Percentiles rank a stretch among this genome's conserved stretches.
Evolutionary conservation across 2,329 filamentous ascomycete species (phyloP).

Genomic region (Aquanectria penicillioides): DNA sequence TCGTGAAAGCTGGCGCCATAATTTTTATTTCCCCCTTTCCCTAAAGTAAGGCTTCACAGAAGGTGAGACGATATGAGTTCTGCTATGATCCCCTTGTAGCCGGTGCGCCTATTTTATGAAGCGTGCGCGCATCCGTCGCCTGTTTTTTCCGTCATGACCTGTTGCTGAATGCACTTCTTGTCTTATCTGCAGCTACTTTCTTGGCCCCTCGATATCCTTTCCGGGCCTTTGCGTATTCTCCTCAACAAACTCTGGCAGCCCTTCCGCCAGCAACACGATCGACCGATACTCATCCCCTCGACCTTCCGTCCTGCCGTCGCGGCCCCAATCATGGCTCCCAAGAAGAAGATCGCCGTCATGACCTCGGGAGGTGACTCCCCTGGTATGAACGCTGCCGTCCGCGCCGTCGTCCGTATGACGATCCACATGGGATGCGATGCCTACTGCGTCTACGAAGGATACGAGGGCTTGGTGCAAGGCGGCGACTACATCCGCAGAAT

Average conservation of each 20-base stretch:
- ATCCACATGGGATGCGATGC: constrained; percentile 85
- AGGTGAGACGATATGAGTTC: constrained; percentile 38
- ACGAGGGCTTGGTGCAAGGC: constrained; percentile 92
- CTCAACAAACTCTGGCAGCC: constrained; percentile 41
- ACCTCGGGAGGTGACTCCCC: constrained; percentile 94
- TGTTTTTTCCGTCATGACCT: constrained; percentile 16
- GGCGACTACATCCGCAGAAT: constrained; percentile 89
- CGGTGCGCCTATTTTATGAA: constrained; percentile 13
- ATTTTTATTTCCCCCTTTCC: constrained; percentile 39
- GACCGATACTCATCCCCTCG: constrained; percentile 22
- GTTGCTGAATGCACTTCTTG: constrained; percentile 40
- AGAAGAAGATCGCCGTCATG: constrained; percentile 86
- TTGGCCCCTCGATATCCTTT: constrained; percentile 44
- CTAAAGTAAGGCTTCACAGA: constrained; percentile 21
- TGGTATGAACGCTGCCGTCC: constrained; percentile 92
- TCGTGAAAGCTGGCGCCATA: constrained; percentile 42
- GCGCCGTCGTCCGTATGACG: constrained; percentile 90
- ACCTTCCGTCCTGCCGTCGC: constrained; percentile 23
- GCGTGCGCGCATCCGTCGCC: background rate
- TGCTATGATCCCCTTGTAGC: constrained; percentile 5
- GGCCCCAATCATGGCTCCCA: constrained; percentile 56
- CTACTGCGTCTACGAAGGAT: constrained; percentile 90
- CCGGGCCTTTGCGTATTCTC: constrained; percentile 41
- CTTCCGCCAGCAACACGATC: constrained; percentile 30
- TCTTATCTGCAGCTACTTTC: constrained; percentile 41